Evolutionary conservation across 2,329 filamentous ascomycete species (phyloP), one percentile per base, ranked within the genome.

Genomic region (Calonectria pseudoreteaudii): DNA sequence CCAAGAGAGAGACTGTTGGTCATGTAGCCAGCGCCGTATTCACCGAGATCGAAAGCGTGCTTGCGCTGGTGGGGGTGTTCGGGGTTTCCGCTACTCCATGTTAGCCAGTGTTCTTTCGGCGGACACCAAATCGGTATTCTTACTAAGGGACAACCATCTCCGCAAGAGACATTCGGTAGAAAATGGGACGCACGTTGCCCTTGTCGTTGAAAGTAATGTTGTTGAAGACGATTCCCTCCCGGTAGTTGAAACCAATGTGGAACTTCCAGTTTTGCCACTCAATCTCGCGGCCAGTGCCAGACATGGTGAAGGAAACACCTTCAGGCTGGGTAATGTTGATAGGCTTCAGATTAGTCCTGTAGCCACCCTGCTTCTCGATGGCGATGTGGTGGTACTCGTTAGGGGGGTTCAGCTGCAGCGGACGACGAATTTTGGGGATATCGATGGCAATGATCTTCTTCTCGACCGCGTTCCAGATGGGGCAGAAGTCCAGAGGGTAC

Each of bases 211-310:
- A 98, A 4, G 93, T 94, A 82, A 98, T 95, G 86, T 98, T 95
- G 84, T 94, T 97, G 9, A 98, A 88, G 2, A 98, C 94, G 78
- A 98, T 93, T 28, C 96, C 96, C 85, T 98, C 96, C 31, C 94
- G 91, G 86, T 98, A 97, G 88, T 98, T 98, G 90, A 98, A 98
- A 30, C 96, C 96, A 73, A 98, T 91, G 83, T 98, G 96, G 77
- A 98, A 91, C 80, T 91, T 96, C 94, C 95, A 98, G 82, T 97
- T 98, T 84, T 98, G 95, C 96, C 96, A 98, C 77, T 92, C 91
- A 66, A 98, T 89, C 58, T 91, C 91, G 14, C 95, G 87, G 1
- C 94, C 79, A 4, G 93, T 90, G 1, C 94, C 79, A 3, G 93
- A 90, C 77, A 98, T 87, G 26, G 89, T 91, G 87, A 98, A 98